phyloP scores from a whole-genome alignment of 345 rosid genomes.

The Eucalyptus pauciflora region DNA sequence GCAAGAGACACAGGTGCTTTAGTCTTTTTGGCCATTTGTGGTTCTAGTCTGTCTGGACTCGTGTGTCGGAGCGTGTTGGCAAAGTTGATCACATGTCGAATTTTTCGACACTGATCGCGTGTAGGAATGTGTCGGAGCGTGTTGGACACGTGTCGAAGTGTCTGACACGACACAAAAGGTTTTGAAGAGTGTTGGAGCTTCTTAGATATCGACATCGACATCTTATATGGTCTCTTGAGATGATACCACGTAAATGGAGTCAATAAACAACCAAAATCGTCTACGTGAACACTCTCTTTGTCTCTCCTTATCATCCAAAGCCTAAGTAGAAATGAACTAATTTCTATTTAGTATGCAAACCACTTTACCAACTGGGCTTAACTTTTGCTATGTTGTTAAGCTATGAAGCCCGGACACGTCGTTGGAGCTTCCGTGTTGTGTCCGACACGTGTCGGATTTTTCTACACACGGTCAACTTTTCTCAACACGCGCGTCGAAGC shows the following conservation, averaged over 20 bases:
- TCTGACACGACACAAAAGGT: rapidly evolving
- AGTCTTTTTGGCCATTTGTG: no score
- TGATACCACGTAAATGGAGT: not conserved
- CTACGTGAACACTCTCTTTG: not conserved
- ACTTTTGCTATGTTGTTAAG: not conserved
- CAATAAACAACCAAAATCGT: not conserved
- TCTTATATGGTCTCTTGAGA: not conserved
- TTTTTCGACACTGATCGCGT: rapidly evolving
- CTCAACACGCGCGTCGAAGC: no score
- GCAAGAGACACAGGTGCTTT: no score
- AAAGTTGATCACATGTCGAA: no score
- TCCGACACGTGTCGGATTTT: no score
- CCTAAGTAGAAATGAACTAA: not conserved
- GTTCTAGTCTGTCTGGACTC: rapidly evolving
- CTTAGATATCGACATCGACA: no score
- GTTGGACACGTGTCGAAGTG: no score
- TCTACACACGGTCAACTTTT: no score
- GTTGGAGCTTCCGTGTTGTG: no score
- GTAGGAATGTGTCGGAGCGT: no score
- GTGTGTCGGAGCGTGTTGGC: rapidly evolving
- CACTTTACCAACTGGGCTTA: not conserved
- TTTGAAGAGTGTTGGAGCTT: no score
- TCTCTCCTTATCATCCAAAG: not conserved
- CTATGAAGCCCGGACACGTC: no score
- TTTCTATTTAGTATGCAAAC: not conserved